phyloP scores from a whole-genome alignment of 192 early-diverging fungal genomes.

The Coemansia sp. region DNA sequence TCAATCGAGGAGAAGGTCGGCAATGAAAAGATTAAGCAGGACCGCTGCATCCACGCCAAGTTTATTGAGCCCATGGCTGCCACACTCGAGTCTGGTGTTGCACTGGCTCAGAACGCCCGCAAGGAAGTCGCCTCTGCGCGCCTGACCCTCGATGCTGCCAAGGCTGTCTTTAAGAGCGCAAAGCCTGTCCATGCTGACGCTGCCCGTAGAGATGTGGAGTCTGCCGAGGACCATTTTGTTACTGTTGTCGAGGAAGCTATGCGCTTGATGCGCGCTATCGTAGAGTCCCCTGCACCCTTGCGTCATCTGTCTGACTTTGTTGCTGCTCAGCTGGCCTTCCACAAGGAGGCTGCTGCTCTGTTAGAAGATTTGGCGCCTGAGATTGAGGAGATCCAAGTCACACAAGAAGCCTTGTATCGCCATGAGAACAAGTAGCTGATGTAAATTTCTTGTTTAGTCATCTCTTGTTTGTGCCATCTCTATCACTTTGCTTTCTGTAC shows the following conservation, averaged over 20 bases:
- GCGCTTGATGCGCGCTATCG: slow-evolving; percentile 88
- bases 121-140: slow-evolving; percentile 82
- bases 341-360: slow-evolving; percentile 77
- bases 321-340: slow-evolving; percentile 81
- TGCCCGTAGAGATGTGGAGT: slow-evolving; percentile 81
- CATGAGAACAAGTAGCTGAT: slow-evolving; percentile 40
- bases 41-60: slow-evolving; percentile 68
- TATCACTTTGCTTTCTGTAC: background rate
- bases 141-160: slow-evolving; percentile 85
- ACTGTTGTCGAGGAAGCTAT: slow-evolving; percentile 95
- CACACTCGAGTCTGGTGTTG: slow-evolving; percentile 75
- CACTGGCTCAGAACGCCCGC: slow-evolving; percentile 83
- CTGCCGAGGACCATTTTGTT: slow-evolving; percentile 95
- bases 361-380: slow-evolving; percentile 83
- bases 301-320: slow-evolving; percentile 86
- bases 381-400: slow-evolving; percentile 93
- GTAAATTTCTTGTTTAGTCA: background rate
- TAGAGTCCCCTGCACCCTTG: slow-evolving; percentile 85
- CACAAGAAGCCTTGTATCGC: slow-evolving; percentile 89
- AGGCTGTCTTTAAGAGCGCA: slow-evolving; percentile 75
- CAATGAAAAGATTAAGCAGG: slow-evolving; percentile 74
- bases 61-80: slow-evolving; percentile 78
- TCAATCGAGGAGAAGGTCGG: slow-evolving; percentile 87
- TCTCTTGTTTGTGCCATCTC: background rate
- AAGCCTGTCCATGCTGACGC: slow-evolving; percentile 73